Base-by-base conservation (phyloP, 2,329 filamentous ascomycete genomes). In the Malbranchea zuffiana region DNA sequence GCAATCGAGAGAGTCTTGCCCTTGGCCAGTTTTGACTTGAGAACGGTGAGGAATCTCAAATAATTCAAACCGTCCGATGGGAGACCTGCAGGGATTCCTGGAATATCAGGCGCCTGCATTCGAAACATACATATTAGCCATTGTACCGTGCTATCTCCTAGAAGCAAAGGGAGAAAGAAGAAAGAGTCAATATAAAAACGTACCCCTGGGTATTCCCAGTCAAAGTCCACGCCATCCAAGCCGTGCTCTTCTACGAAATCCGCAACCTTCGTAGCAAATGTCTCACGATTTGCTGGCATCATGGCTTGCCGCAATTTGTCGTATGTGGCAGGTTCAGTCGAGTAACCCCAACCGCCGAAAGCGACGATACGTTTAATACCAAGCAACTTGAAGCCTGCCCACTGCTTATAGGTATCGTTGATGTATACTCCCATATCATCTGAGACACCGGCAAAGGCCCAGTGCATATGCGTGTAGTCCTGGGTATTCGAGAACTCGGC, bases 301-400 rank as follows among this genome's bases (percentile, higher is more conserved):
- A 61, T 51, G 11, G 40, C 59, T 6, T 58, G 42, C 6, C 62
- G 51, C 35, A 66, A 56, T 23, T 64, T 58, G n/a, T 40, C 30
- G 40, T 54, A 63, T 0, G 58, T 61, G 2, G 29, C 48, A 0
- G 59, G 52, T 2, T 51, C 47, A 1, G 63, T 65, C 2, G 55
- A 62, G 39, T 57, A 57, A 21, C 46, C 49, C 65, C 65, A 65
- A 16, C 63, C 63, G 12, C 63, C 63, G 40, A 67, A 55, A 1
- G 61, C 59, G 4, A 66, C 16, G 21, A 67, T 58, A 21, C 46
- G 48, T 42, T 66, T 63, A 26, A 41, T 26, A 5, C 23, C 41
- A 1, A 11, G 20, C 21, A 43, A 13, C 2, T 33, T 16, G 5
- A 58, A 42, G 29, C 59, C 60, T 6, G 41, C n/a, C 3, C 59